Evolutionary conservation across 2,329 filamentous ascomycete species (phyloP).

Genomic region (Leptographium flavum): DNA sequence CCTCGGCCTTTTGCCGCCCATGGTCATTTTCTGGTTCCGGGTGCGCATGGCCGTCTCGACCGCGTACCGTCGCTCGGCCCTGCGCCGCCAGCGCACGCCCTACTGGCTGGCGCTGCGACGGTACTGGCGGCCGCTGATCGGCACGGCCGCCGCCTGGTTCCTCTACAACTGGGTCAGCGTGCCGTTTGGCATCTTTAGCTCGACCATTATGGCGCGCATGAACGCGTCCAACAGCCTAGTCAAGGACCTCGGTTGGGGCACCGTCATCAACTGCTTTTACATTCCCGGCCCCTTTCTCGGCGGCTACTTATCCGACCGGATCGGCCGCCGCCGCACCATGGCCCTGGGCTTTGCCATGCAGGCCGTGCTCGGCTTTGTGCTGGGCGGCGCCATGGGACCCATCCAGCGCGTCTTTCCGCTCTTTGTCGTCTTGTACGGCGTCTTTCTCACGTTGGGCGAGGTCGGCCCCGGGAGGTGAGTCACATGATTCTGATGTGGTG

Average conservation of each 20-base stretch:
- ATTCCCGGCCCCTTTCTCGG: constrained; percentile 32
- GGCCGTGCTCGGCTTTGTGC: constrained; percentile 31
- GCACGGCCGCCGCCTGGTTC: constrained; percentile 35
- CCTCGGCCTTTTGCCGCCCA: constrained; percentile 31
- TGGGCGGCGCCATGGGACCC: constrained; percentile 29
- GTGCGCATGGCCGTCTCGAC: constrained; percentile 35
- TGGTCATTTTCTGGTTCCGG: constrained; percentile 38
- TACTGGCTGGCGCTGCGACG: constrained; percentile 24
- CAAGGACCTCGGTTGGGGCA: constrained; percentile 28
- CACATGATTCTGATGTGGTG: neutral
- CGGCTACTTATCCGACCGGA: constrained; percentile 31
- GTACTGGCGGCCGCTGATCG: constrained; percentile 34
- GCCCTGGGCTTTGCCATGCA: constrained; percentile 31
- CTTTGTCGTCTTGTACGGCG: constrained; percentile 35
- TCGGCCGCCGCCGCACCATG: constrained; percentile 36
- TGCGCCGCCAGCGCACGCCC: constrained; percentile 25
- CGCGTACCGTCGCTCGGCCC: constrained; percentile 26
- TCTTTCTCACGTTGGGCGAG: constrained; percentile 33
- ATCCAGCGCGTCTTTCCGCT: constrained; percentile 33
- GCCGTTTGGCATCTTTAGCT: constrained; percentile 39
- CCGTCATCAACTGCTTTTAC: constrained; percentile 35
- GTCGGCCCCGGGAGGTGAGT: constrained; percentile 30
- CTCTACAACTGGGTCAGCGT: constrained; percentile 28
- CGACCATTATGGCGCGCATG: constrained; percentile 31
- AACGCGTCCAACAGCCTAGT: constrained; percentile 25